phyloP scores from a whole-genome alignment of 2,329 filamentous ascomycete genomes.

The Penicillium sp. region DNA sequence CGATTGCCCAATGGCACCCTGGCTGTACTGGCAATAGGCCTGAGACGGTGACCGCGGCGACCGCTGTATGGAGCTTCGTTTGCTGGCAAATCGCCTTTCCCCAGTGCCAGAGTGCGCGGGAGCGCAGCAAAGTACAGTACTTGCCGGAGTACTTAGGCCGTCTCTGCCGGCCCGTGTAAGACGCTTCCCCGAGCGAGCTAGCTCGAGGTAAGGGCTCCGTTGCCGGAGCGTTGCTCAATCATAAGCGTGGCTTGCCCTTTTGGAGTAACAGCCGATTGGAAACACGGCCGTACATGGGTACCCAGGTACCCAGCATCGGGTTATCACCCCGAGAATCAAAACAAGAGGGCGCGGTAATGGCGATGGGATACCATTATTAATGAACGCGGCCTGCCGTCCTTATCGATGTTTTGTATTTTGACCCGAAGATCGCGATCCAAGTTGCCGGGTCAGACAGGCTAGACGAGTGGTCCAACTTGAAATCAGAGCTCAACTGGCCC shows the following conservation, averaged over 20 bases:
- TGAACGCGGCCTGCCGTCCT: not conserved
- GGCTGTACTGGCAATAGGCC: conserved; percentile 9
- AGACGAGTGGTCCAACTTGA: not conserved
- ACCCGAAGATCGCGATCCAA: conserved; percentile 4
- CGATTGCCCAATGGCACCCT: conserved; percentile 3
- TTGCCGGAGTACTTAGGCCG: not conserved
- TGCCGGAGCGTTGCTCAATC: conserved; percentile 17
- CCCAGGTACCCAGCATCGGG: not conserved
- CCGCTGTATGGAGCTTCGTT: not conserved
- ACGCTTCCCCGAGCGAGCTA: conserved; percentile 6
- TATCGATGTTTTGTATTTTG: not conserved
- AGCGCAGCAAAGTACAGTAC: not conserved
- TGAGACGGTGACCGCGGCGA: not conserved
- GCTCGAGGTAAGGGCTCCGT: conserved; percentile 16
- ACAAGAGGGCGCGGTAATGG: not conserved
- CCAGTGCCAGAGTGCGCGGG: not conserved
- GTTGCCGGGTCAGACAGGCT: conserved; percentile 6
- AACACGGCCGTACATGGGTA: conserved; percentile 15
- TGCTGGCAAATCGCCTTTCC: not conserved
- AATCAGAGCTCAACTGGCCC: not conserved
- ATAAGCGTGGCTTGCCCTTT: conserved; percentile 17
- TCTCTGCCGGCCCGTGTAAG: not conserved
- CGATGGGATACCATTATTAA: not conserved
- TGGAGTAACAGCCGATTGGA: conserved; percentile 18
- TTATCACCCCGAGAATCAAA: not conserved